Base-by-base conservation (phyloP, 2,329 filamentous ascomycete genomes). In the Chaetomium olivaceum region DNA sequence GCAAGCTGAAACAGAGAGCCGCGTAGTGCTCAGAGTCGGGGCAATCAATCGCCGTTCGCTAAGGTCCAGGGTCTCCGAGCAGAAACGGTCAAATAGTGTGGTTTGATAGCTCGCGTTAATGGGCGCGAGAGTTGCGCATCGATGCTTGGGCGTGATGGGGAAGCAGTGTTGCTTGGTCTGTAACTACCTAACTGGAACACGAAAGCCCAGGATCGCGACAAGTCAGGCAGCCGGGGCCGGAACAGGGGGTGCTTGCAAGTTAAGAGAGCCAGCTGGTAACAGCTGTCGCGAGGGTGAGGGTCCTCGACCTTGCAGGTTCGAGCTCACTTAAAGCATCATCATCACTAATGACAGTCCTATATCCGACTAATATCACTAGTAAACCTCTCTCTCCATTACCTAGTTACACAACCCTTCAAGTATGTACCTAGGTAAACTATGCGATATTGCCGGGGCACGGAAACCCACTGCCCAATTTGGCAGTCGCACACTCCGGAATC, bases 381-480 rank as follows among this genome's bases (percentile, higher is more conserved):
- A 9, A 46, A 46, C 43, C 23, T 48, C n/a, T 48, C 46, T 6
- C 3, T 21, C 21, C 19, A 48, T 48, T 23, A 48, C 8, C 27
- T 3, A 29, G n/a, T n/a, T 48, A 48, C 19, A 21, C 6, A 19
- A n/a, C n/a, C 46, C 16, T 7, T n/a, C 5, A 19, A n/a, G 1
- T 11, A 12, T 2, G 1, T 11, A 12, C 1, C 6, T 23, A 2
- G 8, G 11, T 9, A 14, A n/a, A 31, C 8, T 16, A 11, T 14
- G n/a, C 6, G 11, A 33, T 21, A 14, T 12, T 4, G 14, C 36
- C 36, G 23, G 14, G 7, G 46, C 36, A 16, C 25, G 16, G 57
- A 25, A 31, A 23, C 23, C 57, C 25, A 39, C 39, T 59, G 25
- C 57, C 57, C 43, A 31, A 59, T 59, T 21, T 14, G 57, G 57